A percentile compares a stretch with the other conserved stretches of the same genome.
Conservation (phyloP, 257 asterid genomes). For the Ilex asprella region DNA sequence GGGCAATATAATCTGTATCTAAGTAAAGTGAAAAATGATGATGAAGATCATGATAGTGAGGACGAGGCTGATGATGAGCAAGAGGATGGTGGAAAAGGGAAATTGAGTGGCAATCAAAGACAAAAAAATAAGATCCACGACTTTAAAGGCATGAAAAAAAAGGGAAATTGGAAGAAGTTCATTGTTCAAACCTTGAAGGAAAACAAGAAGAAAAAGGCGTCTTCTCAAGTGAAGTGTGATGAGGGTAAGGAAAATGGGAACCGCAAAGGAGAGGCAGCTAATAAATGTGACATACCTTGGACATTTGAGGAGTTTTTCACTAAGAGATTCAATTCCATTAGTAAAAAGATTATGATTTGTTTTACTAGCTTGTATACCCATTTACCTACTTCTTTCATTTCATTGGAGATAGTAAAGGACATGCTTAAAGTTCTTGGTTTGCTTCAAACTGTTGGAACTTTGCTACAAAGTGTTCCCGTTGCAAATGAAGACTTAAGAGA, state of each 20-base stretch:
- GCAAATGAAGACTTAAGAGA: neutral
- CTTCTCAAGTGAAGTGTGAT: neutral
- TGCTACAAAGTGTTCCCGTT: neutral
- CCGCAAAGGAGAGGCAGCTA: neutral
- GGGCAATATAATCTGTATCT: neutral
- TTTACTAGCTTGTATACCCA: neutral
- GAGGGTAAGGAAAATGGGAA: neutral
- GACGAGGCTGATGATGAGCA: too few species aligned
- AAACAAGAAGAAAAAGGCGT: neutral
- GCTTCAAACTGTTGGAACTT: neutral
- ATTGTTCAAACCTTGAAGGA: neutral
- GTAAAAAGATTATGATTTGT: neutral
- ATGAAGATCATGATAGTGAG: neutral
- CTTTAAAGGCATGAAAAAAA: neutral
- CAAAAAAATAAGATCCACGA: too few species aligned
- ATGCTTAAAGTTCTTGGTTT: neutral
- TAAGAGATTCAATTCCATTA: neutral
- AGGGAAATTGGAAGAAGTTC: neutral
- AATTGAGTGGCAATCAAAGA: neutral
- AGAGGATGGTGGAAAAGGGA: neutral
- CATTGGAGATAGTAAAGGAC: neutral
- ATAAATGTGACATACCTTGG: neutral
- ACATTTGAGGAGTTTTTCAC: neutral
- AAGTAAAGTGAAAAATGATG: neutral
- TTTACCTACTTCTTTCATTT: neutral